phyloP scores from a whole-genome alignment of 2,329 filamentous ascomycete genomes.

The Aureobasidium sp. region DNA sequence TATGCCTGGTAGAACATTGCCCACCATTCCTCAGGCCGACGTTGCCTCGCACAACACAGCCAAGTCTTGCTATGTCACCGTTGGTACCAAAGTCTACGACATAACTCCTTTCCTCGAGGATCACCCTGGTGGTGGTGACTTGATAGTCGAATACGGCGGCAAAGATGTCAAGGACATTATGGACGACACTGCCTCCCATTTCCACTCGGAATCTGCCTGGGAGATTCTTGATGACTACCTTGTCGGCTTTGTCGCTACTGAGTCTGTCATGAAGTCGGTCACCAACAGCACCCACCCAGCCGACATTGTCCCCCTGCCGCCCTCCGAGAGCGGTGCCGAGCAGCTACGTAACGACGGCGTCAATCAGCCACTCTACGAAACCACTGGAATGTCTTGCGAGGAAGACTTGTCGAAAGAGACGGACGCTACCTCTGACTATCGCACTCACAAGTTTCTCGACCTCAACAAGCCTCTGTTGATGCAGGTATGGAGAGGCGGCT shows the following conservation, averaged over 20 bases:
- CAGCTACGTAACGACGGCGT: conserved; percentile 43
- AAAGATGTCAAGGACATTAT: conserved; percentile 79
- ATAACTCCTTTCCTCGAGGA: conserved; percentile 84
- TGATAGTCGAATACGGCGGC: conserved; percentile 84
- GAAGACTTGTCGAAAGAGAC: conserved; percentile 86
- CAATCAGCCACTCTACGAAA: conserved; percentile 42
- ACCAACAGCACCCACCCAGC: conserved; percentile 42
- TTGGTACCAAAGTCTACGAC: conserved; percentile 89
- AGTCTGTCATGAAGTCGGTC: conserved; percentile 48
- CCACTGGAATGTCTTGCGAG: conserved; percentile 81
- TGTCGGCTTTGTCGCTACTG: conserved; percentile 68
- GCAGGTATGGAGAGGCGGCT: conserved; percentile 83
- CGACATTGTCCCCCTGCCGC: conserved; percentile 48
- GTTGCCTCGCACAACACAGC: conserved; percentile 71
- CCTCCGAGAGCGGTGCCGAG: conserved; percentile 41
- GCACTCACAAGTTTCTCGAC: conserved; percentile 89
- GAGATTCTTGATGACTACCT: conserved; percentile 85
- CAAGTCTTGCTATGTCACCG: conserved; percentile 86
- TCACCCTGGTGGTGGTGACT: conserved; percentile 82
- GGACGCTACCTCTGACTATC: conserved; percentile 67
- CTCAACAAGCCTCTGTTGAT: conserved; percentile 74
- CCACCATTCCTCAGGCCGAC: conserved; percentile 73
- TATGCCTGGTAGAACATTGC: conserved; percentile 77
- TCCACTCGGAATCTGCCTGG: conserved; percentile 88
- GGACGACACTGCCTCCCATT: conserved; percentile 73